Evolutionary conservation across 2,329 filamentous ascomycete genomes (phyloP), one percentile per base, ranked within the genome.

Genomic region (Fusarium odoratissimum): DNA sequence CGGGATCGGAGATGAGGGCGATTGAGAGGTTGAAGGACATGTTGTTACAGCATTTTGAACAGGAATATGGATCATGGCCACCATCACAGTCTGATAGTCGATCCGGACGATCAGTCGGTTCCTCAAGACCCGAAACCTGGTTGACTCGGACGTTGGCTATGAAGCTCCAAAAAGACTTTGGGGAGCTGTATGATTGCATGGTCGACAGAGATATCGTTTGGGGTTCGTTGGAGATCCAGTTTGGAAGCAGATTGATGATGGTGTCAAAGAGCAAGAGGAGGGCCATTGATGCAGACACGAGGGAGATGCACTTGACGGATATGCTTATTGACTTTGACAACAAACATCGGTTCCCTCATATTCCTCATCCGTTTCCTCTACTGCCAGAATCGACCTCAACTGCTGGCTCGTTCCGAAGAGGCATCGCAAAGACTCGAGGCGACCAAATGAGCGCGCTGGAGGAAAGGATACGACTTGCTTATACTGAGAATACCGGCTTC

Each of bases 151-250:
- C 84, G 6, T 78, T 92, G 23, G 86, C 86, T 2, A 84, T 86
- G 51, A 83, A 83, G 6, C 78, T 93, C n/a, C 90, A 92, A 71
- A 84, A 83, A 37, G 91, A 93, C 72, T 93, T 93, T 74, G 89
- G 90, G 5, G 88, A 89, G 0, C 82, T 93, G 4, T 93, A 93
- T 75, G 91, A 93, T 75, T 92, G 92, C 69, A 82, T 93, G 3
- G 91, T 93, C 21, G 88, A 93, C 78, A 86, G 90, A 9, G 89
- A 92, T 51, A 86, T 92, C 8, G 78, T 87, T 1, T 93, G 91
- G 90, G 90, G 91, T 61, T 86, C 86, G 25, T 87, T 86, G 1
- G 90, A 92, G 76, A 88, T 88, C 52, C 84, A 89, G 1, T 86
- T 87, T 7, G 87, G 87, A 23, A 87, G 90, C 44, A 92, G 91